Conservation (phyloP, 306 rosid species). For the Pyrus bretschneideri region DNA sequence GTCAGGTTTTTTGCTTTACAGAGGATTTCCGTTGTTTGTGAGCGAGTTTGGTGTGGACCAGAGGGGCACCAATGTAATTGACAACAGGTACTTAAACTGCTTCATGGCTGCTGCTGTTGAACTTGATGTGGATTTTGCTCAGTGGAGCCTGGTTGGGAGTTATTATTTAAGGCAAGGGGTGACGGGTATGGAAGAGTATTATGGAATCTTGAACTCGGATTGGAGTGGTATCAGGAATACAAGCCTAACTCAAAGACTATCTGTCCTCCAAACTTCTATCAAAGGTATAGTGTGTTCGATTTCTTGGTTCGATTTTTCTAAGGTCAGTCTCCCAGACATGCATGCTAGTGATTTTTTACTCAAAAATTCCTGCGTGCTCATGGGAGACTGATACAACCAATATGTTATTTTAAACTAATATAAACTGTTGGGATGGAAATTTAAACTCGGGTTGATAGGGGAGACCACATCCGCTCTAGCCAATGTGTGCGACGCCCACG, state of each 20-base stretch:
- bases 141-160: conserved; percentile 85
- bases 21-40: conserved; percentile 65
- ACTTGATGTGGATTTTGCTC: conserved; percentile 72
- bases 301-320: neutral
- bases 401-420: neutral
- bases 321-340: neutral
- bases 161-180: conserved; percentile 68
- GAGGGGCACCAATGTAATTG: conserved; percentile 65
- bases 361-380: neutral
- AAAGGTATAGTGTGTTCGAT: conserved; percentile 37
- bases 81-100: conserved; percentile 65
- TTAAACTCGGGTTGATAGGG: neutral
- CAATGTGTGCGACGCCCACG: neutral
- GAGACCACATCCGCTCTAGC: neutral
- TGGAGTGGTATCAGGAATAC: conserved; percentile 47
- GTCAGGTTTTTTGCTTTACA: conserved; percentile 54
- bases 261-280: conserved; percentile 62
- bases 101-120: conserved; percentile 58
- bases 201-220: conserved; percentile 54
- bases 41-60: conserved; percentile 77
- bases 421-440: neutral
- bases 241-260: conserved; percentile 39
- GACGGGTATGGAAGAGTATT: conserved; percentile 56
- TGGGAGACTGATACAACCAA: neutral
- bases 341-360: neutral